Percentiles rank a stretch among this genome's conserved stretches.
Evolutionary conservation across 129 eudicot genomes (phyloP).

Genomic region (Chrysanthemum lavandulifolium): DNA sequence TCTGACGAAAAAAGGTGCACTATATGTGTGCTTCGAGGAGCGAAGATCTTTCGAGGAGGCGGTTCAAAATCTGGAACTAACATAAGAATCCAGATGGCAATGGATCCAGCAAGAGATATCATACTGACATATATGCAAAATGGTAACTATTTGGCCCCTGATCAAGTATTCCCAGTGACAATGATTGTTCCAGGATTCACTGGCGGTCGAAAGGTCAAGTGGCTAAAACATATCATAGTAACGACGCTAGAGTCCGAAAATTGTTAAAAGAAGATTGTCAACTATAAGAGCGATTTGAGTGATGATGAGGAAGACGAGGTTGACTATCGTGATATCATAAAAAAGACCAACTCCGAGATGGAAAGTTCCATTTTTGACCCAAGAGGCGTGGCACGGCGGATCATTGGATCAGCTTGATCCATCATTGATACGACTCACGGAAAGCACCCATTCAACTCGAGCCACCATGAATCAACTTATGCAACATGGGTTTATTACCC

Average conservation of each 20-base stretch:
- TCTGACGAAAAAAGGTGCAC: slow-evolving; percentile 51
- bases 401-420: slow-evolving; percentile 76
- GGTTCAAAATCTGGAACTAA: slow-evolving; percentile 91
- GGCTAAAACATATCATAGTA: slow-evolving; percentile 78
- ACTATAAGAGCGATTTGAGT: slow-evolving; percentile 25
- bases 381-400: slow-evolving; percentile 75
- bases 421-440: slow-evolving; percentile 88
- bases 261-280: slow-evolving; percentile 36
- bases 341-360: slow-evolving; percentile 48
- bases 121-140: too few relatives aligned
- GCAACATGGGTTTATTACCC: slow-evolving; percentile 95
- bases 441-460: slow-evolving; percentile 92
- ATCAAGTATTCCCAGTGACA: slow-evolving; percentile 88
- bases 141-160: slow-evolving; percentile 66
- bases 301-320: slow-evolving; percentile 37
- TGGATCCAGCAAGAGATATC: slow-evolving; percentile 84
- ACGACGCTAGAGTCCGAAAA: slow-evolving; percentile 69
- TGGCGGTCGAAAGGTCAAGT: slow-evolving; percentile 95
- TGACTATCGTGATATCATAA: slow-evolving; percentile 33
- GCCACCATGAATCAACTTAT: slow-evolving; percentile 81
- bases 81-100: slow-evolving; percentile 61
- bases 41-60: slow-evolving; percentile 94
- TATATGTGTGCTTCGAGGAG: slow-evolving; percentile 93
- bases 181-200: slow-evolving; percentile 86
- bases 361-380: slow-evolving; percentile 62